Evolutionary conservation across 1,284 basidiomycete species (phyloP), one percentile per base, ranked within the genome.

Genomic region (Kwoniella shivajii): DNA sequence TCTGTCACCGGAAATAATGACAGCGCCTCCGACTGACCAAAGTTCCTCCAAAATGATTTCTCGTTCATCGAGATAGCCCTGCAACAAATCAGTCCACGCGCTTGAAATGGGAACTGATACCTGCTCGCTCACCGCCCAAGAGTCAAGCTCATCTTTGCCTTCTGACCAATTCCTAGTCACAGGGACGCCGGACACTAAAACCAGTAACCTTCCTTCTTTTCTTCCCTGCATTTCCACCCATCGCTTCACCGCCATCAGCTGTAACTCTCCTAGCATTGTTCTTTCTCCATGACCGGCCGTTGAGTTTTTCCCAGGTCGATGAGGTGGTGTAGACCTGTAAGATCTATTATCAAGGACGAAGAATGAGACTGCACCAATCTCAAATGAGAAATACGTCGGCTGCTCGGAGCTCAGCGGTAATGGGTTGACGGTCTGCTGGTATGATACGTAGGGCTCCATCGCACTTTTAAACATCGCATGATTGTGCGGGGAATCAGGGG

Each of bases 1-100:
- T 27, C 52, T 14, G 29, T 59, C 57, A 13, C 57, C 57, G n/a
- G 56, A 58, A 30, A 58, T 58, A 30, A 58, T 43, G 27, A 58
- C 50, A 22, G 56, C 56, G 24, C 56, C 56, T 14, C 56, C 56
- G 16, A 51, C 38, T 10, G 33, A 30, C 56, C 56, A 58, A 10
- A 54, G 16, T 11, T 54, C 18, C 24, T 47, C 37, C 31, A 59
- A 20, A 14, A 59, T 55, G 24, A 55, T 34, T 43, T 59, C 57
- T 30, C 57, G 34, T 43, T 54, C 52, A 27, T 59, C 57, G 9
- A 55, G 43, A 46, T 54, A 59, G 2, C 52, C 56, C 56, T 58
- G 34, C 4, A 14, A 24, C 39, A 27, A n/a, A 36, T 45, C 22
- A 56, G 29, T 18, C 27, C 16, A 16, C 10, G 18, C 20, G 38